Evolutionary conservation across 2,329 filamentous ascomycete genomes (phyloP), one percentile per base, ranked within the genome.

Genomic region (Didymella pinodella): DNA sequence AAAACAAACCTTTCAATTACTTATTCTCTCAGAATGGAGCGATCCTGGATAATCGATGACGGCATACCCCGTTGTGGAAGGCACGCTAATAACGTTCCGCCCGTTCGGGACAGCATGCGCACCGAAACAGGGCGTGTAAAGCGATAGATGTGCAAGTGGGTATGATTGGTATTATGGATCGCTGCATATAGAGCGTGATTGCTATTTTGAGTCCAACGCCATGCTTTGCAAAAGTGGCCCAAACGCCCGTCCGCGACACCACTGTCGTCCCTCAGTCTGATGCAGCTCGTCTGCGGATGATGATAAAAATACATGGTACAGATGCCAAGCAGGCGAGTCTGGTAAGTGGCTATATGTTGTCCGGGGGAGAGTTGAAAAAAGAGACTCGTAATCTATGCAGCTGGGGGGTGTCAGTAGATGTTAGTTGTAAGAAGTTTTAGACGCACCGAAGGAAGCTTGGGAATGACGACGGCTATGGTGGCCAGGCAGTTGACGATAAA

Each of bases 401-500:
- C 77, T 79, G 61, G 28, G 12, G 18, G 20, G 29, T 16, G 59
- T 69, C 52, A 69, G 59, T 38, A 10, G 2, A 12, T n/a, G 22
- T 4, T 14, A 26, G 10, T 3, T 16, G 7, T 14, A 18, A 12
- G 3, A 3, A 22, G 22, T 22, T 22, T 2, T 22, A 22, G 22
- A 22, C 10, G 8, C 16, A 98, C 94, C 76, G 91, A 94, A 68
- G 95, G 95, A 68, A 99, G 82, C 81, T 99, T 99, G 40, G 95
- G 95, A 75, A 99, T 95, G 59, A 99, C 91, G 55, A 99, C 95
- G 44, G 86, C 92, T 74, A 99, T 82, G 38, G 96, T 91, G 56
- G 95, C 95, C 71, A 97, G 81, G 77, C 96, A 94, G 82, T 99
- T 99, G 82, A 99, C 95, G 71, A 91, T 92, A 76, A 99, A 99